Evolutionary conservation across 345 rosid species (phyloP), one percentile per base, ranked within the genome.

Genomic region (Rhizophora apiculata): DNA sequence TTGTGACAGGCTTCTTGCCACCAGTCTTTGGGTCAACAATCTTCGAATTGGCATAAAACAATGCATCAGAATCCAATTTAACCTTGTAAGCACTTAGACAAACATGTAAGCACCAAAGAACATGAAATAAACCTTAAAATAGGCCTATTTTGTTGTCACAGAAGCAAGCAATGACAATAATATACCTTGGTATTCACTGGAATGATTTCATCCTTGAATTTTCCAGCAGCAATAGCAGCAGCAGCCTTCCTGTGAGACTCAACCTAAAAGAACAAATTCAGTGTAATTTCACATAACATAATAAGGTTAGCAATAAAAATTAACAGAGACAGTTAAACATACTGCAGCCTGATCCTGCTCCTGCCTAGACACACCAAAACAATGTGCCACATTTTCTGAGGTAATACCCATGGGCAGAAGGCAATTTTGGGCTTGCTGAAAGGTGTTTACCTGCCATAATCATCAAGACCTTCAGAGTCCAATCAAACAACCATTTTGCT

Each of bases 281-380:
- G 58, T 5, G 22, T 60, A 20, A 48, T 62, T 36, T 36, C 57
- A 57, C 48, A 55, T 51, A 54, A 7, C 46, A 39, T 30, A 19
- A 37, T 16, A 3, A 55, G 15, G 16, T 26, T 49, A 9, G 56
- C 24, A 68, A 20, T 39, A 27, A 10, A 51, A 10, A 69, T 63
- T 8, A 73, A 59, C 48, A 64, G 22, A 59, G 48, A 68, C 22
- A 34, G 55, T 65, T 19, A 70, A 63, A 85, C 89, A 82, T 76
- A 94, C 98, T 20, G 97, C 96, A 68, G 97, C 98, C 82, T 91
- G 95, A 79, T 94, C 98, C 78, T 94, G 98, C 83, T 94, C 98
- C 80, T 83, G 85, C 84, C 96, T 87, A 36, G 92, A 83, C 63
- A 94, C 95, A 60, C 88, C 88, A 76, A 88, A 94, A 62, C 95